These are phyloP conservation scores for Plantago major DNA, from an alignment of 257 asterid species.

Conservation along the genomic window DNA sequence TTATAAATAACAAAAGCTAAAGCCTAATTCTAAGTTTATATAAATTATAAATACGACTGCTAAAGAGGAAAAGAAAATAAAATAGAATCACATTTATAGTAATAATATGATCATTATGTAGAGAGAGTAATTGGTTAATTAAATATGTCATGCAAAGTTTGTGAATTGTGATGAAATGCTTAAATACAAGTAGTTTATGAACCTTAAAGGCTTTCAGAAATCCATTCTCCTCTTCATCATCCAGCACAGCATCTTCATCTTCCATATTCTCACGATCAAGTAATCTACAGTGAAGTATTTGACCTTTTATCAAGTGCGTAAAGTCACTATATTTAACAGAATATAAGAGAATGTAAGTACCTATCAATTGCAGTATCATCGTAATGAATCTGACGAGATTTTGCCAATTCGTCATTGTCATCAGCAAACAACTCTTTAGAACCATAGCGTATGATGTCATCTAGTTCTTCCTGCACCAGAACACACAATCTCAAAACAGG, in stretches of 20 bases:
- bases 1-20: not conserved
- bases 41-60: not conserved
- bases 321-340: slow-evolving; percentile 14
- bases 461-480: slow-evolving; percentile 82
- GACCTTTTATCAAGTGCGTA: slow-evolving; percentile 17
- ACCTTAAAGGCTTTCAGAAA: slow-evolving; percentile 98
- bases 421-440: slow-evolving; percentile 95
- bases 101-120: not conserved
- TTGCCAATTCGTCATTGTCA: slow-evolving; percentile 86
- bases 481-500: slow-evolving; percentile 20
- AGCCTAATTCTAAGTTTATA: slow-evolving; percentile 2
- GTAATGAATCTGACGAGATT: slow-evolving; percentile 96
- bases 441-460: slow-evolving; percentile 95
- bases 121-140: not conserved
- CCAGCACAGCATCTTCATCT: slow-evolving; percentile 70
- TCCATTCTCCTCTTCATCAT: slow-evolving; percentile 94
- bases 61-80: no score
- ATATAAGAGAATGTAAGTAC: slow-evolving; percentile 29
- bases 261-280: slow-evolving; percentile 85
- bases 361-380: slow-evolving; percentile 95
- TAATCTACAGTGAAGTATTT: slow-evolving; percentile 42
- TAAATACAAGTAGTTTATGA: slow-evolving; percentile 15
- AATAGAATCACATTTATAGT: no score
- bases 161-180: not conserved
- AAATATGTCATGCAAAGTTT: slow-evolving; percentile 1